phyloP scores from a whole-genome alignment of 2,329 filamentous ascomycete genomes.

The Calonectria honghensis region DNA sequence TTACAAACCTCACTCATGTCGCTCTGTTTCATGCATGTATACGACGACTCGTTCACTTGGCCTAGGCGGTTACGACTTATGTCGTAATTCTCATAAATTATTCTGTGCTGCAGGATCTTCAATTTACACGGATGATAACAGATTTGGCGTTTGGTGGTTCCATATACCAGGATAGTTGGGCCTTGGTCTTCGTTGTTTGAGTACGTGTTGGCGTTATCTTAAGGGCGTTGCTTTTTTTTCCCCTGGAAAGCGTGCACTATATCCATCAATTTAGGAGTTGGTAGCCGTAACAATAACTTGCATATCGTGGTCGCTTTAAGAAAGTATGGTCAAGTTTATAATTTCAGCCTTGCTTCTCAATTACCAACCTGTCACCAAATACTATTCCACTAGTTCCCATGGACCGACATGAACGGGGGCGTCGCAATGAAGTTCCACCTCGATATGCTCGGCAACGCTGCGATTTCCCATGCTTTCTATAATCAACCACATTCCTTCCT shows the following conservation, averaged over 20 bases:
- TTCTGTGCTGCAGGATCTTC: slow-evolving; percentile 1
- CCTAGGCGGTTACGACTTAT: not conserved
- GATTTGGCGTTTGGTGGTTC: slow-evolving; percentile 50
- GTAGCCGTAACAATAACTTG: slow-evolving; percentile 18
- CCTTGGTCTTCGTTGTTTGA: slow-evolving; percentile 40
- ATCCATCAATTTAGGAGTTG: slow-evolving; percentile 26
- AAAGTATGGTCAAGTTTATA: not conserved
- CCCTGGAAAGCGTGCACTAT: slow-evolving; percentile 32
- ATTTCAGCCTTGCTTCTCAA: not conserved
- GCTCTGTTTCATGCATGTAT: not conserved
- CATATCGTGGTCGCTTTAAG: slow-evolving; percentile 6
- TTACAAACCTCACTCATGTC: not conserved
- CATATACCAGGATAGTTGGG: slow-evolving; percentile 53
- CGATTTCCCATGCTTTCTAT: slow-evolving; percentile 84
- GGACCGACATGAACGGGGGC: slow-evolving; percentile 64
- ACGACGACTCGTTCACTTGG: not conserved
- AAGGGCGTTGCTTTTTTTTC: slow-evolving; percentile 34
- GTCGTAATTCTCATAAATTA: slow-evolving; percentile 4
- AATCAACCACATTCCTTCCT: slow-evolving; percentile 84
- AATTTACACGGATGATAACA: slow-evolving; percentile 40
- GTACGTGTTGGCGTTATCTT: slow-evolving; percentile 40
- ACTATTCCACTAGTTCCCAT: slow-evolving; percentile 62
- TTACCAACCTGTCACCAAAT: not conserved
- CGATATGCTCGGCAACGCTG: slow-evolving; percentile 65
- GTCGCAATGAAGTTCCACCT: slow-evolving; percentile 72